Base-by-base conservation (phyloP, 2,329 filamentous ascomycete genomes). In the Neoscytalidium dimidiatum region DNA sequence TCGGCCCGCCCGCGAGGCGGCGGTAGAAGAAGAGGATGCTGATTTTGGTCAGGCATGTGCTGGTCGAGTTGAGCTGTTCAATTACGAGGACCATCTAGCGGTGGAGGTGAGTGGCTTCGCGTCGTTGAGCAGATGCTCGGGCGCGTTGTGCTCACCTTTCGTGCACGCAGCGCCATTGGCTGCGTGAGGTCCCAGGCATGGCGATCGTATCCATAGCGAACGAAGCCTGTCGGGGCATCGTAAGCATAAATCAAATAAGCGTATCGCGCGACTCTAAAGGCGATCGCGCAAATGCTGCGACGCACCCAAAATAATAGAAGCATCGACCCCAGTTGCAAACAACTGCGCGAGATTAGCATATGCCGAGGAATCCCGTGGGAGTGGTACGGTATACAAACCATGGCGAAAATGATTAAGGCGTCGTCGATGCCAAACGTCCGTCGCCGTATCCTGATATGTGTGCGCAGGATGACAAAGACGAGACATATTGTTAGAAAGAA, bases 1-100 rank as follows among this genome's bases (percentile, higher is more conserved):
- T 71, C 43, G n/a, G n/a, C n/a, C 74, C 75, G 4, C 64, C 67
- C 7, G 78, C 75, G 9, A 82, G 73, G 3, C 80, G 75, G 3
- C 77, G 75, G 66, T 82, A 82, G 69, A 82, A 81, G 70, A 74
- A 67, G 13, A 77, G 69, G 19, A 77, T 75, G 9, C 73, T 75
- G 21, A 75, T 69, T 49, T 77, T 77, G 58, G 75, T 69, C 1
- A 75, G 53, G 3, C 73, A 72, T 1, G 72, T 69, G 3, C 68
- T 69, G 11, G 68, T 33, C 57, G 71, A 73, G 60, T 75, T 76
- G 21, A 69, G 63, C 21, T 66, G 68, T 51, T 75, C 68, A 9
- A 72, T 69, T 9, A 69, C 68, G 28, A 77, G 53, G 2, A 75
- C 64, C 8, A 53, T 44, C 61, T 63, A 48, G 9, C 11, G 6